Evolutionary conservation across 2,329 filamentous ascomycete species (phyloP).

Genomic region (Pestalotiopsis sp.): DNA sequence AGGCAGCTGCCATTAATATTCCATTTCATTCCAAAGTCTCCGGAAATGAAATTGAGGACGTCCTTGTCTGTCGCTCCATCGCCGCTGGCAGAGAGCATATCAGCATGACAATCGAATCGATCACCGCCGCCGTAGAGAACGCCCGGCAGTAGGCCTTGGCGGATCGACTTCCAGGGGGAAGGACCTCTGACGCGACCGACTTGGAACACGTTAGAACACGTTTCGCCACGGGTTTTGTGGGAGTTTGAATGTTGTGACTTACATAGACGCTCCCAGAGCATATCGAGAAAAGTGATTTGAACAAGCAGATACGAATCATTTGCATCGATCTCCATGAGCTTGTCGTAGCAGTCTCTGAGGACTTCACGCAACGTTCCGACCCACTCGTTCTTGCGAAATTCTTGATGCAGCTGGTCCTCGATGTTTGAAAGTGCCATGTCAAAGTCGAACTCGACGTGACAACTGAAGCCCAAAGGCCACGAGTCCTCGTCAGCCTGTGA

Average conservation of each 20-base stretch:
- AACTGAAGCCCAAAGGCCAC: not conserved
- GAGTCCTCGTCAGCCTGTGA: not conserved
- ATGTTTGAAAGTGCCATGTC: not conserved
- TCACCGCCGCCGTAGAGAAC: no score
- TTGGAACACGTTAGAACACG: not conserved
- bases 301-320: not conserved
- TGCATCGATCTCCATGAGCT: not conserved
- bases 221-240: not conserved
- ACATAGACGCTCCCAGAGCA: not conserved
- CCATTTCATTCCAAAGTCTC: no score
- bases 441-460: not conserved
- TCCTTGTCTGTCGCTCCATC: no score
- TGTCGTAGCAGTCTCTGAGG: rapidly evolving
- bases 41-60: no score
- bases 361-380: not conserved
- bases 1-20: no score
- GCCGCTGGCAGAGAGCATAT: no score
- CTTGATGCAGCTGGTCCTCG: not conserved
- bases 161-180: not conserved
- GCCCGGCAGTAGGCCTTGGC: no score
- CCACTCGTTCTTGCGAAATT: not conserved
- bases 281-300: not conserved
- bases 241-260: not conserved
- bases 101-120: no score
- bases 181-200: not conserved